A percentile compares a stretch with the other conserved stretches of the same genome.
phyloP scores from a whole-genome alignment of 2,329 filamentous ascomycete genomes.

The Rutstroemia sp. region DNA sequence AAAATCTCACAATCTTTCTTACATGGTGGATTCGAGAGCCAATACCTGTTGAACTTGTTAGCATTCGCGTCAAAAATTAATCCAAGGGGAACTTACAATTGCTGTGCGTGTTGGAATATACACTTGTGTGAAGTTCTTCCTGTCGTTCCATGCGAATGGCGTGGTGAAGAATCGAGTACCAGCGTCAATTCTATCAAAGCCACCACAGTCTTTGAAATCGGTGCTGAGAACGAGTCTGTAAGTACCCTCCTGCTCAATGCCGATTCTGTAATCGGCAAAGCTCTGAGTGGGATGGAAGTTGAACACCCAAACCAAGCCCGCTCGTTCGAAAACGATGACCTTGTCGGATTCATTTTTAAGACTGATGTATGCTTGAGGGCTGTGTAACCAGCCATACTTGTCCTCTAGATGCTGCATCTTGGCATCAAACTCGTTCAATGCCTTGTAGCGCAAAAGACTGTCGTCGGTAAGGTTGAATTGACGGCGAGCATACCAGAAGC shows the following conservation, averaged over 20 bases:
- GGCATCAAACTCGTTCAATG: slow-evolving; percentile 88
- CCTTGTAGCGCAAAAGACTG: slow-evolving; percentile 74
- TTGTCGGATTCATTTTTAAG: slow-evolving; percentile 93
- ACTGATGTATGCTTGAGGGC: slow-evolving; percentile 82
- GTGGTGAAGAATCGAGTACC: slow-evolving; percentile 89
- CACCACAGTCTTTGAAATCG: slow-evolving; percentile 71
- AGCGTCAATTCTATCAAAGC: slow-evolving; percentile 68
- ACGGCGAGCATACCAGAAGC: slow-evolving; percentile 87
- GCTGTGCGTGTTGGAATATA: slow-evolving; percentile 83
- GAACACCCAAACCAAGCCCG: slow-evolving; percentile 85
- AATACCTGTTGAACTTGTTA: slow-evolving; percentile 25
- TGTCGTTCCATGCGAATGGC: slow-evolving; percentile 79
- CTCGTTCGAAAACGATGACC: slow-evolving; percentile 91
- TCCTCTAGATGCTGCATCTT: slow-evolving; percentile 83
- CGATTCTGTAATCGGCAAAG: slow-evolving; percentile 88
- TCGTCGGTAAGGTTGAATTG: slow-evolving; percentile 93
- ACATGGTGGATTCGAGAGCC: slow-evolving; percentile 31
- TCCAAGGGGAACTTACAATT: slow-evolving; percentile 50
- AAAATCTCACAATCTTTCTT: neutral
- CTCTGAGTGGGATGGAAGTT: slow-evolving; percentile 86
- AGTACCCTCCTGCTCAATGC: slow-evolving; percentile 75
- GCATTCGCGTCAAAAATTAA: slow-evolving; percentile 1
- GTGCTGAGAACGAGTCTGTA: slow-evolving; percentile 82
- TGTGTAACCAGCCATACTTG: slow-evolving; percentile 85
- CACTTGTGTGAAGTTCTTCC: slow-evolving; percentile 86